phyloP scores from a whole-genome alignment of 2,329 filamentous ascomycete genomes.

The Phoma sp. region DNA sequence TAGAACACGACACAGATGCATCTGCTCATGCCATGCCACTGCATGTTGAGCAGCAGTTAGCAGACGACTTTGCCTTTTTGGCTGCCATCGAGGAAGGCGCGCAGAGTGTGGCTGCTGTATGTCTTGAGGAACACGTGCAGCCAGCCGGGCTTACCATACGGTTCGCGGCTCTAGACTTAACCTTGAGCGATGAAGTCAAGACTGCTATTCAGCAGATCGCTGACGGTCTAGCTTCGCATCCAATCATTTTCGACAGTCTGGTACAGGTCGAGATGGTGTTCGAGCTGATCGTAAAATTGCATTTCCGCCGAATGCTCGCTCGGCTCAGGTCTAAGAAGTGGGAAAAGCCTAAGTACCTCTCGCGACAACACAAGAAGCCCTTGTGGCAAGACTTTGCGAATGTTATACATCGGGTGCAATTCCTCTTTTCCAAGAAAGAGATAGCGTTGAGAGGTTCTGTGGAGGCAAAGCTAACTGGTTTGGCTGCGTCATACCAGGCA shows the following conservation, averaged over 20 bases:
- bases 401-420: constrained; percentile 7
- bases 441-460: background rate
- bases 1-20: background rate
- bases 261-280: background rate
- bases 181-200: background rate
- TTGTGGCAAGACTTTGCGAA: constrained; percentile 11
- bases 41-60: constrained; percentile 8
- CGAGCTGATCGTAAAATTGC: constrained; percentile 1
- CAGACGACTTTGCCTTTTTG: constrained; percentile 12
- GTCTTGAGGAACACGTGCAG: constrained; percentile 8
- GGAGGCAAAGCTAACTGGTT: background rate
- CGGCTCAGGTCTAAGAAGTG: constrained; percentile 11
- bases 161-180: constrained; percentile 10
- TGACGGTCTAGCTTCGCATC: background rate
- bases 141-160: background rate
- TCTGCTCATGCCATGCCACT: background rate
- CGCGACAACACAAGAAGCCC: constrained; percentile 13
- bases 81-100: constrained; percentile 15
- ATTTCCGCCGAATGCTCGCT: constrained; percentile 12
- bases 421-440: constrained; percentile 11
- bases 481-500: constrained; percentile 1
- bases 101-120: constrained; percentile 13
- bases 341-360: constrained; percentile 14
- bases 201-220: background rate
- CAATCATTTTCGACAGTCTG: background rate